These are phyloP conservation scores for Nepenthes alata DNA, from an alignment of 179 eudicot species.

Conservation along the genomic window DNA sequence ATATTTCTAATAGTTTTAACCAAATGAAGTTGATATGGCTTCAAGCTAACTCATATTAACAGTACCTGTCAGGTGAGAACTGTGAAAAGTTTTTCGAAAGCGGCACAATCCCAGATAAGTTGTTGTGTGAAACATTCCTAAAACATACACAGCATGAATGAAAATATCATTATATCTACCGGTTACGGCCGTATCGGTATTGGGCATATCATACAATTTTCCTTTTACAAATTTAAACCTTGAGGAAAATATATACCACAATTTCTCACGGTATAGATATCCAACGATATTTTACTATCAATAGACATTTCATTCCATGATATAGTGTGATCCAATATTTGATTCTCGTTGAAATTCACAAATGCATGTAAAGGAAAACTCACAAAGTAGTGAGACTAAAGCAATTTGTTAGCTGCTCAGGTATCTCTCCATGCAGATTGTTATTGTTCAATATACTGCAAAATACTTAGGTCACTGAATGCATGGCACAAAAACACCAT, in stretches of 20 bases:
- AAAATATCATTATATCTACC: no score
- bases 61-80: slow-evolving; percentile 44
- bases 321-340: neutral
- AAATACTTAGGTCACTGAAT: neutral
- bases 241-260: no score
- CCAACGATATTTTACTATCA: no score
- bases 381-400: slow-evolving; percentile 44
- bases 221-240: no score
- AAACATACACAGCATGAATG: slow-evolving; percentile 1
- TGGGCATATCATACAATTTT: no score
- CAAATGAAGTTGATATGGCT: neutral
- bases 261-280: no score
- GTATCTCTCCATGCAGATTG: slow-evolving; percentile 38
- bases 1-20: neutral
- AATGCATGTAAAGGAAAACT: slow-evolving; percentile 10
- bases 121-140: slow-evolving; percentile 62
- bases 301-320: no score
- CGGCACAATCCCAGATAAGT: slow-evolving; percentile 44
- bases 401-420: slow-evolving; percentile 44
- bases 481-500: neutral
- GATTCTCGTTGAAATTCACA: neutral
- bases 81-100: slow-evolving; percentile 24
- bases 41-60: no score
- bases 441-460: slow-evolving; percentile 48
- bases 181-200: no score